Evolutionary conservation across 2,329 filamentous ascomycete genomes (phyloP).

Genomic region (Xylaria sp.): DNA sequence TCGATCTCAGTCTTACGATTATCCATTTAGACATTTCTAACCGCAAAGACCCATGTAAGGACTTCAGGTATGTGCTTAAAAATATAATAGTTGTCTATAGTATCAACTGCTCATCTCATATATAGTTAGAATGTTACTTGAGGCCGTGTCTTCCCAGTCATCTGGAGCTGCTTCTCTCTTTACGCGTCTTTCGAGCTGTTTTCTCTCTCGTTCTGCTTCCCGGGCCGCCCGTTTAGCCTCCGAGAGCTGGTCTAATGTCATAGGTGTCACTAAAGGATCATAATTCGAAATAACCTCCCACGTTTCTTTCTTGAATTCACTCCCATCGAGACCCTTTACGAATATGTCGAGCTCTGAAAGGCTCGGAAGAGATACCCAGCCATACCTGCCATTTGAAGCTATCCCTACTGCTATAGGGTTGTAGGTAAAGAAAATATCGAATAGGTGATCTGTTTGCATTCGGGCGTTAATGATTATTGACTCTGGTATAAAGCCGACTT

Average conservation of each 20-base stretch:
- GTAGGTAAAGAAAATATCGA: conserved; percentile 14
- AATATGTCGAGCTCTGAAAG: conserved; percentile 10
- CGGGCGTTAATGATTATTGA: too few relatives aligned
- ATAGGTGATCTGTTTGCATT: conserved; percentile 9
- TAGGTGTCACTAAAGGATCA: conserved; percentile 18
- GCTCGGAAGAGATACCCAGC: conserved; percentile 21
- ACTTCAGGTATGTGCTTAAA: too few relatives aligned
- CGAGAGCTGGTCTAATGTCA: not conserved
- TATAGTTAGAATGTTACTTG: too few relatives aligned
- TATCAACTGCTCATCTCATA: too few relatives aligned
- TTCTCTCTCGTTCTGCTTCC: conserved; percentile 12
- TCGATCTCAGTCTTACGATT: too few relatives aligned
- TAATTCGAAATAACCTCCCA: conserved; percentile 16
- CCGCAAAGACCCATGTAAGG: too few relatives aligned
- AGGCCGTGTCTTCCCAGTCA: too few relatives aligned
- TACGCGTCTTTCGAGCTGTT: conserved; percentile 9
- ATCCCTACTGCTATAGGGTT: conserved; percentile 20
- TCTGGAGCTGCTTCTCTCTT: conserved; percentile 7
- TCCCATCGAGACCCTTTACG: conserved; percentile 5
- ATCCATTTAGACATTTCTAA: too few relatives aligned
- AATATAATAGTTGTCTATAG: too few relatives aligned
- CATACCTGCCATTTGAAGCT: conserved; percentile 4
- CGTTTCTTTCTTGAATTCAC: conserved; percentile 5
- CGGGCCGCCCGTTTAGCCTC: not conserved
- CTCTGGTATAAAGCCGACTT: too few relatives aligned